phyloP scores from a whole-genome alignment of 768 basidiomycete genomes.

The Serendipita sp. region DNA sequence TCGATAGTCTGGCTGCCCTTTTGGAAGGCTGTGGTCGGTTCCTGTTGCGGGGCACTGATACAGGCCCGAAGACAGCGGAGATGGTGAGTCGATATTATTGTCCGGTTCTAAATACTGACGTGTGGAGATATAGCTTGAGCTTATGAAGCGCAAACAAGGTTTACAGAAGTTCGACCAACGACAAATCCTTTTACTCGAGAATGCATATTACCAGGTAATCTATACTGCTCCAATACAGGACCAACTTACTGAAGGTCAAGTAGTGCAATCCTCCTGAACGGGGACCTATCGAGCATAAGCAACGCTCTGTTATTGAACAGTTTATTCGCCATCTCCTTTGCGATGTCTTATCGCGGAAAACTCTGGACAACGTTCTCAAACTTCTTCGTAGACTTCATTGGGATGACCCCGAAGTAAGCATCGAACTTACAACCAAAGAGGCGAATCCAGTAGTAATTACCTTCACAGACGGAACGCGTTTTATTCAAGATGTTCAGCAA shows the following conservation, averaged over 20 bases:
- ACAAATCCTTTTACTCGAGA: constrained; percentile 79
- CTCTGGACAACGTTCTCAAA: constrained; percentile 90
- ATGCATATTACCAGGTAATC: constrained; percentile 88
- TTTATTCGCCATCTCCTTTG: constrained; percentile 93
- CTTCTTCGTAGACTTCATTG: constrained; percentile 88
- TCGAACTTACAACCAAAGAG: background rate
- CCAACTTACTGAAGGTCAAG: constrained; percentile 5
- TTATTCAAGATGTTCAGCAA: constrained; percentile 90
- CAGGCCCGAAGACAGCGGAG: constrained; percentile 66
- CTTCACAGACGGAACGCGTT: constrained; percentile 33
- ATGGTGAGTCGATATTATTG: constrained; percentile 43
- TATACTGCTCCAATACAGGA: background rate
- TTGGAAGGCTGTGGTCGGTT: constrained; percentile 92
- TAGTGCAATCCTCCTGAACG: constrained; percentile 97
- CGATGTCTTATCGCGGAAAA: constrained; percentile 82
- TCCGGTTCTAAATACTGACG: background rate
- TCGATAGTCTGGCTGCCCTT: constrained; percentile 83
- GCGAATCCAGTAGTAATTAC: constrained; percentile 7
- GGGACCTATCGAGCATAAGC: constrained; percentile 68
- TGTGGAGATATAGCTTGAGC: constrained; percentile 48
- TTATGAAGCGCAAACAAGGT: constrained; percentile 89
- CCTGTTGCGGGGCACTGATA: constrained; percentile 74
- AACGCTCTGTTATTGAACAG: constrained; percentile 72
- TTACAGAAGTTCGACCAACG: constrained; percentile 87
- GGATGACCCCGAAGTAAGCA: constrained; percentile 46